Percentiles rank a stretch among this genome's conserved stretches.
These are phyloP conservation scores for Forsythia viridissima DNA, from an alignment of 257 asterid genomes.

Conservation along the genomic window DNA sequence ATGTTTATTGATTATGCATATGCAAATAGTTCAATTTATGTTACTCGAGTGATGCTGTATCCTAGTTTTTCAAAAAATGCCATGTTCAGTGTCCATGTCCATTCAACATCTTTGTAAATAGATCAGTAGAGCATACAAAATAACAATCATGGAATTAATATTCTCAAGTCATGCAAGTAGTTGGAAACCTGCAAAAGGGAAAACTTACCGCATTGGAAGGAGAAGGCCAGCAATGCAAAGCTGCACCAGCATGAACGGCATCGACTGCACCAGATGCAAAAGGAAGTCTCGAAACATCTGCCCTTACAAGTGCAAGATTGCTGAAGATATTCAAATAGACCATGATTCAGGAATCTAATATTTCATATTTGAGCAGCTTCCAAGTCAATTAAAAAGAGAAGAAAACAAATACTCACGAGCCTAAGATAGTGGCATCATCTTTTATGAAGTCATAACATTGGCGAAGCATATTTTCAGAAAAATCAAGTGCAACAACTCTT, in stretches of 20 bases:
- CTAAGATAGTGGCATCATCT: conserved; percentile 55
- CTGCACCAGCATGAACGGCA: conserved; percentile 99
- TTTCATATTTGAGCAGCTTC: neutral
- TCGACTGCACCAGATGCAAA: conserved; percentile 84
- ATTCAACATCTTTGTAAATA: neutral
- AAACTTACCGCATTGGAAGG: conserved; percentile 86
- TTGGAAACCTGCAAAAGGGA: neutral
- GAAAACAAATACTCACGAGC: conserved; percentile 58
- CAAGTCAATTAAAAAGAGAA: conserved; percentile 4
- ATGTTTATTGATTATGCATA: neutral
- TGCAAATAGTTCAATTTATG: neutral
- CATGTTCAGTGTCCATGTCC: neutral
- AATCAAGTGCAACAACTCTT: conserved; percentile 81
- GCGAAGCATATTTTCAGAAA: conserved; percentile 96
- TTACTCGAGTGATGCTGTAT: neutral
- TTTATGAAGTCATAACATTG: conserved; percentile 83
- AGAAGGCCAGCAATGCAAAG: conserved; percentile 98
- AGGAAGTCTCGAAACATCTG: conserved; percentile 94
- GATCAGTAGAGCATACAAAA: neutral
- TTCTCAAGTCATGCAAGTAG: neutral
- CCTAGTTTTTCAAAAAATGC: neutral
- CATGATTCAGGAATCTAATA: neutral
- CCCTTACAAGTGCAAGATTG: conserved; percentile 88
- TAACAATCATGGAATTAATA: neutral
- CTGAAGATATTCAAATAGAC: conserved; percentile 38